These are phyloP conservation scores for Penicillium sp. DNA, from an alignment of 2,329 filamentous ascomycete species.

Conservation along the genomic window DNA sequence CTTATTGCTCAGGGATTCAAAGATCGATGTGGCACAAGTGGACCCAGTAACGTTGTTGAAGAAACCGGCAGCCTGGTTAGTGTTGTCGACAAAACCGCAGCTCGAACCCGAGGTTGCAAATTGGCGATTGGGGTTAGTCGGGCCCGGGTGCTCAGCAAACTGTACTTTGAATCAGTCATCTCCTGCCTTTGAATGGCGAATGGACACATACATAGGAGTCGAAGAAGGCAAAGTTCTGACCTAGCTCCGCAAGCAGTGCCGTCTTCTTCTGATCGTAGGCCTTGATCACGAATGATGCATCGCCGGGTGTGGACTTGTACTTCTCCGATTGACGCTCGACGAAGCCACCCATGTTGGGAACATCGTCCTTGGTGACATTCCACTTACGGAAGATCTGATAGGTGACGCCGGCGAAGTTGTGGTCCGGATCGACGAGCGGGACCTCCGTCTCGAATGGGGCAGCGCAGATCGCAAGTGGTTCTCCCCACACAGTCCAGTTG, in stretches of 20 bases:
- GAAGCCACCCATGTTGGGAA: constrained; percentile 40
- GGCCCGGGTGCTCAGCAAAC: constrained; percentile 40
- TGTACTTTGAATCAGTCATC: constrained; percentile 12
- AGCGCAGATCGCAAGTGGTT: constrained; percentile 38
- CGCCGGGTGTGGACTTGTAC: constrained; percentile 36
- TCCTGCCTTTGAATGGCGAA: background rate
- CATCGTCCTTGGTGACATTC: constrained; percentile 35
- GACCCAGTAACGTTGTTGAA: constrained; percentile 37
- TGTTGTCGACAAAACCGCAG: constrained; percentile 35
- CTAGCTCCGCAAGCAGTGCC: constrained; percentile 34
- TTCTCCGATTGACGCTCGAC: constrained; percentile 40
- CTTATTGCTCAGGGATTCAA: constrained; percentile 37
- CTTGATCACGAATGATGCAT: constrained; percentile 39
- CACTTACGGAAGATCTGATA: constrained; percentile 42
- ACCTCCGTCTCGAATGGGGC: constrained; percentile 37
- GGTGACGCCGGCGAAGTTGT: constrained; percentile 31
- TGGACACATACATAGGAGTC: constrained; percentile 32
- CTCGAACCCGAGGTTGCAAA: constrained; percentile 40
- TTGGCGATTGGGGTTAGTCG: constrained; percentile 43
- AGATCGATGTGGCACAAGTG: constrained; percentile 37
- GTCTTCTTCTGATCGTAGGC: constrained; percentile 38
- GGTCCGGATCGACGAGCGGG: constrained; percentile 36
- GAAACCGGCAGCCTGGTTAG: constrained; percentile 32
- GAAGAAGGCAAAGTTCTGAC: constrained; percentile 40
- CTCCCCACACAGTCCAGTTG: constrained; percentile 39